These are phyloP conservation scores for Pleurotus tuoliensis DNA, from an alignment of 768 basidiomycete genomes.

Conservation along the genomic window DNA sequence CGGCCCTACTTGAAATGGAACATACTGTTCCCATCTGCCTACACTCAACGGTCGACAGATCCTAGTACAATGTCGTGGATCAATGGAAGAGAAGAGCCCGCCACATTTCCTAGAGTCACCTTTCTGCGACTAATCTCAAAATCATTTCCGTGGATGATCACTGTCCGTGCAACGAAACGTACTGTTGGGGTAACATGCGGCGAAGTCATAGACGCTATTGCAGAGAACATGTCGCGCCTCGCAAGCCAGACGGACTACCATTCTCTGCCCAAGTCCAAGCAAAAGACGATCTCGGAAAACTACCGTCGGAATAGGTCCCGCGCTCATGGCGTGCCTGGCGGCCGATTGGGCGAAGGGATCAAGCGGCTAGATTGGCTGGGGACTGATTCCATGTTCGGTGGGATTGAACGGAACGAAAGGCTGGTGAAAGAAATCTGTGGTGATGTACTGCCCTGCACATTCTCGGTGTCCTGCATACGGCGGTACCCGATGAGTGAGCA, in stretches of 20 bases:
- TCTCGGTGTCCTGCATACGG: slow-evolving; percentile 51
- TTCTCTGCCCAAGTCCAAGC: slow-evolving; percentile 26
- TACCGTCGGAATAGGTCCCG: slow-evolving; percentile 69
- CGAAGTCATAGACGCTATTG: slow-evolving; percentile 57
- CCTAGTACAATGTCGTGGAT: slow-evolving; percentile 60
- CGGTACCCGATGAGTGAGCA: slow-evolving; percentile 44
- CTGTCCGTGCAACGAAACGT: slow-evolving; percentile 37
- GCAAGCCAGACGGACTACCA: slow-evolving; percentile 53
- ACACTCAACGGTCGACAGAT: slow-evolving; percentile 63
- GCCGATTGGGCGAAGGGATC: slow-evolving; percentile 57
- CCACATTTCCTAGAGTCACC: slow-evolving; percentile 58
- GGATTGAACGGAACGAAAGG: slow-evolving; percentile 44
- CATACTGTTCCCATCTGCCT: slow-evolving; percentile 62
- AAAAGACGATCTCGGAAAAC: slow-evolving; percentile 42
- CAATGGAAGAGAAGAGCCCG: slow-evolving; percentile 58
- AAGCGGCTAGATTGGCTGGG: slow-evolving; percentile 67
- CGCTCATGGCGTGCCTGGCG: slow-evolving; percentile 63
- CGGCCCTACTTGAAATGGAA: slow-evolving; percentile 64
- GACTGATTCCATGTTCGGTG: slow-evolving; percentile 57
- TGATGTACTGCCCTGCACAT: slow-evolving; percentile 52
- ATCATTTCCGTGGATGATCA: slow-evolving; percentile 53
- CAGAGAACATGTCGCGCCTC: slow-evolving; percentile 44
- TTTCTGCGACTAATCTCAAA: slow-evolving; percentile 50
- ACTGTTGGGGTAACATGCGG: slow-evolving; percentile 63
- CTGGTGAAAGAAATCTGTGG: slow-evolving; percentile 41